phyloP scores from a whole-genome alignment of 345 rosid species.

The Sisymbrium irio region DNA sequence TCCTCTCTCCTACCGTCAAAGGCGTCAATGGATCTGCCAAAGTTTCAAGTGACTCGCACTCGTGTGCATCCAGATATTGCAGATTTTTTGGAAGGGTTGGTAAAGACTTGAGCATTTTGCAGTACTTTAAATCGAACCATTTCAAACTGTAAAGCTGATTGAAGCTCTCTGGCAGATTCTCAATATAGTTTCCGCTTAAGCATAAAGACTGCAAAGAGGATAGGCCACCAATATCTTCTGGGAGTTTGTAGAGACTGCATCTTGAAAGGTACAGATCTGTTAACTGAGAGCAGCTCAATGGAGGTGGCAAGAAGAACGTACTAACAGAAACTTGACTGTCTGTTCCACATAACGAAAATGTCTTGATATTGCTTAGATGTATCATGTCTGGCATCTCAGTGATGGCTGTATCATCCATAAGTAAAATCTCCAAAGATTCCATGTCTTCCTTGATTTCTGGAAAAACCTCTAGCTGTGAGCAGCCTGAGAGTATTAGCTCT shows the following conservation, averaged over 20 bases:
- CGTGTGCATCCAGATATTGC: slow-evolving; percentile 17
- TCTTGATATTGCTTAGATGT: slow-evolving; percentile 23
- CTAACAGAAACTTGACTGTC: slow-evolving; percentile 13
- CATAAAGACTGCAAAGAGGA: slow-evolving; percentile 21
- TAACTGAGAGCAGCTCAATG: slow-evolving; percentile 19
- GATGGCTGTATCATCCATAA: slow-evolving; percentile 27
- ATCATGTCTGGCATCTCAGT: slow-evolving; percentile 25
- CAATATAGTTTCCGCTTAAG: slow-evolving; percentile 30
- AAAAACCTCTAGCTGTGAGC: slow-evolving; percentile 27
- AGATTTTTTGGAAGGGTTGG: slow-evolving; percentile 32
- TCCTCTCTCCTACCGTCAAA: slow-evolving; percentile 10
- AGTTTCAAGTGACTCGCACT: slow-evolving; percentile 32
- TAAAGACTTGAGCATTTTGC: slow-evolving; percentile 34
- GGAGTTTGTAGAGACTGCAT: slow-evolving; percentile 21
- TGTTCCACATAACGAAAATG: slow-evolving; percentile 28
- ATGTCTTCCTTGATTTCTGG: slow-evolving; percentile 33
- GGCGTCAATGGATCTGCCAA: slow-evolving; percentile 21
- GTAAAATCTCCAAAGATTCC: slow-evolving; percentile 30
- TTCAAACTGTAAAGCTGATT: slow-evolving; percentile 22
- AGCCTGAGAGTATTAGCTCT: slow-evolving; percentile 30
- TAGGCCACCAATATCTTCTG: not conserved
- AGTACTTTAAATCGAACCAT: slow-evolving; percentile 26
- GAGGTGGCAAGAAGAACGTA: slow-evolving; percentile 18
- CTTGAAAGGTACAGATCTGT: slow-evolving; percentile 27
- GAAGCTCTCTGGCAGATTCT: slow-evolving; percentile 25